Evolutionary conservation across 2,329 filamentous ascomycete genomes (phyloP).

Genomic region (Xylaria sp.): DNA sequence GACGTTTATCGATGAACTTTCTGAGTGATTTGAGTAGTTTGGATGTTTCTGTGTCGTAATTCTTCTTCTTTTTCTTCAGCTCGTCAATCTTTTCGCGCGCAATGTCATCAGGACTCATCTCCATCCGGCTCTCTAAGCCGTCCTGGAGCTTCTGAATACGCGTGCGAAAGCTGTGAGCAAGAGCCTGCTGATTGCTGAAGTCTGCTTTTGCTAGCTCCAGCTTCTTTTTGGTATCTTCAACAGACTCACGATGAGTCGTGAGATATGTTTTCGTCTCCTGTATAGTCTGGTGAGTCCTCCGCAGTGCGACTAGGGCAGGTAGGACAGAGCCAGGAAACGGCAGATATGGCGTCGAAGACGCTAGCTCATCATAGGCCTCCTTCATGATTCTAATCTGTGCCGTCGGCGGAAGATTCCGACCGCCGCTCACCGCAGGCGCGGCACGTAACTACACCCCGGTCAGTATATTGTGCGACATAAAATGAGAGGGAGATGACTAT

Average conservation of each 20-base stretch:
- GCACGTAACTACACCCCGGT: constrained; percentile 21
- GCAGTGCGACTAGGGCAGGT: constrained; percentile 65
- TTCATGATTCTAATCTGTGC: constrained; percentile 49
- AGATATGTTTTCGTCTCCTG: constrained; percentile 59
- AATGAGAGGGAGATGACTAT: neutral
- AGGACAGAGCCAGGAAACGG: constrained; percentile 63
- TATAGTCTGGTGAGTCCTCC: constrained; percentile 60
- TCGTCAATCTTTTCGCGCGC: constrained; percentile 58
- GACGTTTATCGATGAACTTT: constrained; percentile 62
- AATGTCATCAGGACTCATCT: constrained; percentile 56
- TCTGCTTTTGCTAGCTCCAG: constrained; percentile 48
- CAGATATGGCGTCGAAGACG: constrained; percentile 57
- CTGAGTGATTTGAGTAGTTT: constrained; percentile 60
- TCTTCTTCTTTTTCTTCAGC: constrained; percentile 52
- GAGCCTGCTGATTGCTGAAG: constrained; percentile 50
- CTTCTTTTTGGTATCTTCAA: constrained; percentile 41
- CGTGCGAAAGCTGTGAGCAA: constrained; percentile 44
- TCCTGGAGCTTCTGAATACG: constrained; percentile 51
- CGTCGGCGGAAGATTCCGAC: constrained; percentile 23
- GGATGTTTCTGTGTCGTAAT: constrained; percentile 56
- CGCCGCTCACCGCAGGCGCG: constrained; percentile 12
- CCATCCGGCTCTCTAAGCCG: constrained; percentile 52
- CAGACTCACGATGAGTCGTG: constrained; percentile 37
- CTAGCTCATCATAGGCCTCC: constrained; percentile 60
- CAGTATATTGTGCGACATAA: constrained; percentile 7